A percentile compares a stretch with the other conserved stretches of the same genome.
Evolutionary conservation across 2,329 filamentous ascomycete genomes (phyloP).

Genomic region (Stylonectria norvegica): DNA sequence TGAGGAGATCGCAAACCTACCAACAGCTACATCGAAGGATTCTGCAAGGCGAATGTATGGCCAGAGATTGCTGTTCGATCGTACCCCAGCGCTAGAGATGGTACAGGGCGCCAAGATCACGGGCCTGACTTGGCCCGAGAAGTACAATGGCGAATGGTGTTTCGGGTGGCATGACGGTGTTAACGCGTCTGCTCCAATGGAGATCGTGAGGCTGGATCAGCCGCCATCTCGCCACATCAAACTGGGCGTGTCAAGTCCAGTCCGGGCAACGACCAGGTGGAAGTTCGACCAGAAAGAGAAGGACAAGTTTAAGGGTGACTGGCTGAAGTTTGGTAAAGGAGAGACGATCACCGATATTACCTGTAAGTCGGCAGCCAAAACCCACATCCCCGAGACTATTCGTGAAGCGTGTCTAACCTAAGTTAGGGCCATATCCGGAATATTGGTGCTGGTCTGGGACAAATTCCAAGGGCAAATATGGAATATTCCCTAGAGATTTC

Average conservation of each 20-base stretch:
- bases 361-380: constrained; percentile 38
- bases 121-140: constrained; percentile 49
- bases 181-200: constrained; percentile 48
- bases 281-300: constrained; percentile 48
- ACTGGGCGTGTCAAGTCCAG: constrained; percentile 43
- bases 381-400: background rate
- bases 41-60: constrained; percentile 47
- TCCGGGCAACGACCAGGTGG: constrained; percentile 51
- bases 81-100: constrained; percentile 44
- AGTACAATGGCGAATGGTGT: constrained; percentile 55
- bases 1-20: constrained; percentile 39
- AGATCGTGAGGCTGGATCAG: constrained; percentile 46
- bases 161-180: constrained; percentile 55
- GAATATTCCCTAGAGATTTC: constrained; percentile 51
- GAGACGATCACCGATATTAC: constrained; percentile 64
- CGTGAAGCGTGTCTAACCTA: constrained; percentile 8
- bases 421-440: constrained; percentile 41
- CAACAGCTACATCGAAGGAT: constrained; percentile 44
- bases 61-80: constrained; percentile 43
- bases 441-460: constrained; percentile 57
- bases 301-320: constrained; percentile 38
- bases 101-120: constrained; percentile 48
- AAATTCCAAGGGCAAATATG: constrained; percentile 50
- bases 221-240: constrained; percentile 46
- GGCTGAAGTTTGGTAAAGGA: constrained; percentile 63